Percentiles rank a stretch among this genome's conserved stretches.
Evolutionary conservation across 2,329 filamentous ascomycete genomes (phyloP).

Genomic region (Phyllosticta citriasiana): DNA sequence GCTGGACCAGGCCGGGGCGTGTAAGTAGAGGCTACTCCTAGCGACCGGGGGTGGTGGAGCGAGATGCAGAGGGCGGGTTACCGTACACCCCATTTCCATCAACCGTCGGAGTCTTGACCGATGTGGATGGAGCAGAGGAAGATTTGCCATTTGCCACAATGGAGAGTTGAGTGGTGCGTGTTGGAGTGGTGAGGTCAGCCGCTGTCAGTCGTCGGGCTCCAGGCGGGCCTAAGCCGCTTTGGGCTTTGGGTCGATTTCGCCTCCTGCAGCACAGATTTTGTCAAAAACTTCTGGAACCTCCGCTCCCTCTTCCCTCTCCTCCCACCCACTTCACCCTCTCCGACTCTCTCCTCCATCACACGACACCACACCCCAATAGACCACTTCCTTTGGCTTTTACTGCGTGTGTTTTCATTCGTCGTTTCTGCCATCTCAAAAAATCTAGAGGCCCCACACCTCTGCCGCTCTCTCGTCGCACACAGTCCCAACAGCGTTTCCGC

Average conservation of each 20-base stretch:
- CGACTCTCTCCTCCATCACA: constrained; percentile 7
- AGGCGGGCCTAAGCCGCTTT: constrained; percentile 4
- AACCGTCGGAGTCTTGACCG: no score
- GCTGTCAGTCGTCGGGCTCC: background rate
- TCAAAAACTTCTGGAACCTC: constrained; percentile 10
- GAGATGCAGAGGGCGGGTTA: no score
- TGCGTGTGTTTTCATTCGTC: constrained; percentile 27
- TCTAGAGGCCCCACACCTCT: constrained; percentile 16
- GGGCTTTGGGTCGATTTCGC: constrained; percentile 1
- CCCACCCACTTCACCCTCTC: background rate
- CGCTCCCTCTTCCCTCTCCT: constrained; percentile 13
- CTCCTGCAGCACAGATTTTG: constrained; percentile 3
- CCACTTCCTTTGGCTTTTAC: constrained; percentile 23
- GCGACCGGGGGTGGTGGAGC: no score
- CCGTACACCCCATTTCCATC: no score
- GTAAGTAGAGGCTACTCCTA: no score
- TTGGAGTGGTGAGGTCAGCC: background rate
- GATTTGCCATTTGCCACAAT: no score
- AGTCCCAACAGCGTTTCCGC: constrained; percentile 33
- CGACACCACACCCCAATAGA: constrained; percentile 17
- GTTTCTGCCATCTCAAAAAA: constrained; percentile 27
- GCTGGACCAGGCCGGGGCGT: no score
- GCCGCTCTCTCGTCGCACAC: constrained; percentile 24
- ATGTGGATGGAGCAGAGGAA: no score
- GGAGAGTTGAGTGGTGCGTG: no score